These are phyloP conservation scores for Durusdinium trenchii DNA, from an alignment of 73 alveolate genomes.

Conservation along the genomic window DNA sequence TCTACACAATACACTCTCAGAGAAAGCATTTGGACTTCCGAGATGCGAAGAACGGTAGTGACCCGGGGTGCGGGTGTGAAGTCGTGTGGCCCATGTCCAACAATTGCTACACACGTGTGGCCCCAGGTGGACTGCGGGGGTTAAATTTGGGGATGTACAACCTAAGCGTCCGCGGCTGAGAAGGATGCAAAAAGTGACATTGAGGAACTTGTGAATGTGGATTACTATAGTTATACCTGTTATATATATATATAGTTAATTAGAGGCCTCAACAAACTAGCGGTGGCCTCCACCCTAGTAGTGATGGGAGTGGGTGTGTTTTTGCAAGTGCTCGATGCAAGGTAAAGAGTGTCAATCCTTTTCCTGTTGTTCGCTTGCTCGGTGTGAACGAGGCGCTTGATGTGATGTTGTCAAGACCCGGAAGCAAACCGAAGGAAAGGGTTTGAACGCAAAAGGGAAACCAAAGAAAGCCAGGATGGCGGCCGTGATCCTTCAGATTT, in stretches of 20 bases:
- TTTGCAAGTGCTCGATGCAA: not conserved
- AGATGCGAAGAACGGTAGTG: not conserved
- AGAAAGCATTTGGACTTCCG: too few species aligned
- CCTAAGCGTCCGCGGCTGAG: not conserved
- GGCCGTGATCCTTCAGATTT: constrained; percentile 51
- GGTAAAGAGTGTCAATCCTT: constrained; percentile 66
- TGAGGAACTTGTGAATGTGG: not conserved
- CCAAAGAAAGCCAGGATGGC: constrained; percentile 45
- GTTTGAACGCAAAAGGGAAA: too few species aligned
- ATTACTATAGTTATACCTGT: too few species aligned
- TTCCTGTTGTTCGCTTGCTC: constrained; percentile 49
- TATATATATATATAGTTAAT: too few species aligned
- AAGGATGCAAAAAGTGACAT: too few species aligned
- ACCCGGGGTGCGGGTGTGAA: not conserved
- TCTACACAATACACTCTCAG: too few species aligned
- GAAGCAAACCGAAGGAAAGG: too few species aligned
- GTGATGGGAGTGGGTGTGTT: too few species aligned
- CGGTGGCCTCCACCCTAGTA: not conserved
- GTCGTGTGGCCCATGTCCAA: not conserved
- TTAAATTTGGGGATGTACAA: constrained; percentile 66
- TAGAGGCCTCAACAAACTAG: not conserved
- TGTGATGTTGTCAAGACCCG: too few species aligned
- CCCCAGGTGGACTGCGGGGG: constrained; percentile 54
- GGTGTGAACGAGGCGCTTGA: constrained; percentile 43
- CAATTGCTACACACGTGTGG: not conserved